A percentile compares a stretch with the other conserved stretches of the same genome.
phyloP scores from a whole-genome alignment of 1,284 basidiomycete species.

The Ganoderma resinaceum region DNA sequence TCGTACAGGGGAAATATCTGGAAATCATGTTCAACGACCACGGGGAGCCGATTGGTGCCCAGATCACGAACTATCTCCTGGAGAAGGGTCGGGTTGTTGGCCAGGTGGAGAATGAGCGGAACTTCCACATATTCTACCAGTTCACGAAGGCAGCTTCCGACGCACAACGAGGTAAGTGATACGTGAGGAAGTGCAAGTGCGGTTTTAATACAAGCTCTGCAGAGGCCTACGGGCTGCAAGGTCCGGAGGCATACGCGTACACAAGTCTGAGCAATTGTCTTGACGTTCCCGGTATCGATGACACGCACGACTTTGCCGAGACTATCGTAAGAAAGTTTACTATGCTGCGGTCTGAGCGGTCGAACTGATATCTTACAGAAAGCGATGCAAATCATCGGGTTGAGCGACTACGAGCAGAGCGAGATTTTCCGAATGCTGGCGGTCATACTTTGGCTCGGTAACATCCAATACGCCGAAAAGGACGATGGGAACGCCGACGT shows the following conservation, averaged over 20 bases:
- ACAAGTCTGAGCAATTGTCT: constrained; percentile 93
- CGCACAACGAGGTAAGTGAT: constrained; percentile 79
- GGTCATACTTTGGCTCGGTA: constrained; percentile 95
- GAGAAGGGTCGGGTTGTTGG: constrained; percentile 98
- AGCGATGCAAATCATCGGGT: constrained; percentile 95
- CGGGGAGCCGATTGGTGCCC: constrained; percentile 95
- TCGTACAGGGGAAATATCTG: constrained; percentile 90
- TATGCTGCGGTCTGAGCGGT: constrained; percentile 9
- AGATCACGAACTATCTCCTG: constrained; percentile 98
- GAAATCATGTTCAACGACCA: constrained; percentile 98
- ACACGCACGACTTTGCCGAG: constrained; percentile 86
- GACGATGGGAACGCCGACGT: constrained; percentile 91
- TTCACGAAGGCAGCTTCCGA: constrained; percentile 95
- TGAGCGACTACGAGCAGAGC: constrained; percentile 85
- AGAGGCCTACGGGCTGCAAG: constrained; percentile 97
- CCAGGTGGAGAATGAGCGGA: constrained; percentile 95
- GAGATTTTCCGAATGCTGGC: constrained; percentile 96
- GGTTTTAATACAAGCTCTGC: constrained; percentile 16
- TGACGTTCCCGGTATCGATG: constrained; percentile 92
- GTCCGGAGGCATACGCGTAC: constrained; percentile 95
- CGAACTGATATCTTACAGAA: constrained; percentile 52
- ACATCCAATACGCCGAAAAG: constrained; percentile 89
- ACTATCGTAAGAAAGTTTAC: constrained; percentile 70
- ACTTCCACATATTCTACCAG: constrained; percentile 99
- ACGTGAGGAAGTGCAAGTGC: constrained; percentile 9